A percentile compares a stretch with the other conserved stretches of the same genome.
These are phyloP conservation scores for Polytrichum commune DNA, from an alignment of 225 moss, liverwort and hornwort species.

Conservation along the genomic window DNA sequence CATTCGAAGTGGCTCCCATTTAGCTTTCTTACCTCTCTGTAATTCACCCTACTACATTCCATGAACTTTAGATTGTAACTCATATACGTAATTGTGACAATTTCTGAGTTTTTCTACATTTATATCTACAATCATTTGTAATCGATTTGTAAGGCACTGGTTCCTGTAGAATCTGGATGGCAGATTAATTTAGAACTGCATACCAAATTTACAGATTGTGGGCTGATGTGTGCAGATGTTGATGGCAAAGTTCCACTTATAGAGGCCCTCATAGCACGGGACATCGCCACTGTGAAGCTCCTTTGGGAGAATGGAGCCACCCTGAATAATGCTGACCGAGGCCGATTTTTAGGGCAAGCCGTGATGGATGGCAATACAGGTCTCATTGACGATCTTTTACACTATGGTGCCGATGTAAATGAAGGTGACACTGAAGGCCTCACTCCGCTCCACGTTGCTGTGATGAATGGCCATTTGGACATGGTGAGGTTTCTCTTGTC, in stretches of 20 bases:
- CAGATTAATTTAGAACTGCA: background rate
- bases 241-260: conserved; percentile 70
- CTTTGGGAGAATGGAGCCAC: conserved; percentile 69
- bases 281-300: conserved; percentile 50
- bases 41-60: too few species aligned
- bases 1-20: too few species aligned
- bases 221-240: conserved; percentile 50
- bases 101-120: too few species aligned
- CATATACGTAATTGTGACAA: too few species aligned
- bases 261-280: conserved; percentile 58
- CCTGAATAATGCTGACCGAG: conserved; percentile 47
- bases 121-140: too few species aligned
- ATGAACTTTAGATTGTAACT: too few species aligned
- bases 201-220: background rate
- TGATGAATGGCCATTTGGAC: conserved; percentile 32
- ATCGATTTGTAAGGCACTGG: too few species aligned
- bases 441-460: conserved; percentile 74
- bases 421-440: conserved; percentile 50
- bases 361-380: conserved; percentile 46
- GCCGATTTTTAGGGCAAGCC: conserved; percentile 51
- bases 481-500: conserved; percentile 54
- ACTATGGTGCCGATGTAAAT: conserved; percentile 61
- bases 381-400: conserved; percentile 54
- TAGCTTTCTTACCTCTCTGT: too few species aligned
- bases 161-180: background rate